Evolutionary conservation across 352 stramenopile species (phyloP).

Genomic region (Globisporangium okanoganense): DNA sequence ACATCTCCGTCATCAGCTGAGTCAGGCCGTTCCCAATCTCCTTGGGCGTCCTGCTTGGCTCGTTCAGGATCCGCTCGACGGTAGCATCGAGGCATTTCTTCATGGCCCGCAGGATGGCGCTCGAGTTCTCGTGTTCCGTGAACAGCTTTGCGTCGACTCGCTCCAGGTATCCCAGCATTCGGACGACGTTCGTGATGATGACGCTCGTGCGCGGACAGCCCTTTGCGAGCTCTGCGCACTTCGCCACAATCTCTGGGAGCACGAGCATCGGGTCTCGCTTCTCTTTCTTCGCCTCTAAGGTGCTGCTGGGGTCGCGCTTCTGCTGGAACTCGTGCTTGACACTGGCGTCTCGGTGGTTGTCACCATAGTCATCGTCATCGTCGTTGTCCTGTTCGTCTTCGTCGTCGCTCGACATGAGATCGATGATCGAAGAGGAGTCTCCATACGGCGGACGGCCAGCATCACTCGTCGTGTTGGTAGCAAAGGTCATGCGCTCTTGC

Average conservation of each 20-base stretch:
- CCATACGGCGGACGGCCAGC: not conserved
- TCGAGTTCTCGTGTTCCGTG: not conserved
- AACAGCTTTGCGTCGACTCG: not conserved
- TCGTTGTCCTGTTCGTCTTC: not conserved
- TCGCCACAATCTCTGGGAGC: not conserved
- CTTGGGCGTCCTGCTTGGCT: not conserved
- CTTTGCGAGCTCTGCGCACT: not conserved
- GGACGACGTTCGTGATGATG: not conserved
- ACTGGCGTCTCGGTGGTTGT: not conserved
- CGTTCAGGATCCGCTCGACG: not conserved
- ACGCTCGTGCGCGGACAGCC: not conserved
- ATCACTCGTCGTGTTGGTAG: not conserved
- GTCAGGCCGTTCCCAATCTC: not conserved
- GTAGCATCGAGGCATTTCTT: slow-evolving; percentile 1
- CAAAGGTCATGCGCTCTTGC: not conserved
- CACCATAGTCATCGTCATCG: not conserved
- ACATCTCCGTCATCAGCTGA: not conserved
- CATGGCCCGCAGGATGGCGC: not conserved
- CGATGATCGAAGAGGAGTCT: not conserved
- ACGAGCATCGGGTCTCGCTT: not conserved
- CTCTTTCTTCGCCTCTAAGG: not conserved
- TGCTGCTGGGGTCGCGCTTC: not conserved
- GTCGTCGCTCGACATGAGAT: not conserved
- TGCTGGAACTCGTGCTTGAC: not conserved
- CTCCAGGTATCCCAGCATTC: not conserved